Conservation (phyloP, 768 basidiomycete species). For the Tephrocybe rancida region DNA sequence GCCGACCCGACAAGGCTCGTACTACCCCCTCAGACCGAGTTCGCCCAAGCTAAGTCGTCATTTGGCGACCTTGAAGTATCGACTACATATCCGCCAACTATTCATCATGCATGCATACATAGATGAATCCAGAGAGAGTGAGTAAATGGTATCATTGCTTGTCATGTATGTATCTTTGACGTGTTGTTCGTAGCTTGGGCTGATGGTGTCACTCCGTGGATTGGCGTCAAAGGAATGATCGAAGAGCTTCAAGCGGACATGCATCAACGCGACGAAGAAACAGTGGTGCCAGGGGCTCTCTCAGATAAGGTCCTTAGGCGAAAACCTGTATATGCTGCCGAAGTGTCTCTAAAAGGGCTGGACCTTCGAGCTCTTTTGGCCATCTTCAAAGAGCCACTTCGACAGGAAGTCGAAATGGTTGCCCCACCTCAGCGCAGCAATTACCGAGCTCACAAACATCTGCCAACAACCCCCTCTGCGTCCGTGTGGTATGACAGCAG, state of each 20-base stretch:
- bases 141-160: conserved; percentile 16
- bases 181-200: conserved; percentile 58
- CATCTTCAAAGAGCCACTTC: conserved; percentile 72
- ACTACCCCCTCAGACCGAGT: conserved; percentile 68
- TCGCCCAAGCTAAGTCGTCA: conserved; percentile 90
- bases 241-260: conserved; percentile 85
- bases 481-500: conserved; percentile 76
- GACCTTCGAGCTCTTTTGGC: conserved; percentile 82
- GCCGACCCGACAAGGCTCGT: conserved; percentile 86
- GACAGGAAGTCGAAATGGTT: conserved; percentile 55
- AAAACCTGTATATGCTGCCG: conserved; percentile 88
- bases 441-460: conserved; percentile 47
- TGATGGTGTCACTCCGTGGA: conserved; percentile 74
- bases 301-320: conserved; percentile 64
- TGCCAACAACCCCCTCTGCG: conserved; percentile 43
- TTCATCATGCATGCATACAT: conserved; percentile 88
- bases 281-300: conserved; percentile 54
- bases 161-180: neutral
- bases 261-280: conserved; percentile 90
- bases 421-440: conserved; percentile 46
- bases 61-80: conserved; percentile 90
- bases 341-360: conserved; percentile 76
- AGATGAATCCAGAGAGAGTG: conserved; percentile 72
- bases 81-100: conserved; percentile 73
- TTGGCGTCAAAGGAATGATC: conserved; percentile 86